phyloP scores from a whole-genome alignment of 2,329 filamentous ascomycete species.

The Chrysoporthe deuterocubensis region DNA sequence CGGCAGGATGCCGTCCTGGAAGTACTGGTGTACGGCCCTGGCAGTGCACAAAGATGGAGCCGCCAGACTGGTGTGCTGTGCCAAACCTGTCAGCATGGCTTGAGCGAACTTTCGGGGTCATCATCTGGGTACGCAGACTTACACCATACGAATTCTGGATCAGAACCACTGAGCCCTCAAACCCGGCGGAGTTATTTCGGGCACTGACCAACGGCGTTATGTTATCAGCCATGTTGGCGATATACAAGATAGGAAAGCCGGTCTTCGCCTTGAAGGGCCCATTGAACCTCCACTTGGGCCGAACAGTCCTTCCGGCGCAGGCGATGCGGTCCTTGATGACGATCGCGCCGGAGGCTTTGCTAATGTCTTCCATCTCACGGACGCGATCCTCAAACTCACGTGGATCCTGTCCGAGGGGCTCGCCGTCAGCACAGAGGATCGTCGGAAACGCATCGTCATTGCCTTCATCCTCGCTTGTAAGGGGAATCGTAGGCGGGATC shows the following conservation, averaged over 20 bases:
- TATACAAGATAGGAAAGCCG: constrained; percentile 48
- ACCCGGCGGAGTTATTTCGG: constrained; percentile 48
- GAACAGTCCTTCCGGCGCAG: constrained; percentile 45
- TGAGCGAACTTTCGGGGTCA: neutral
- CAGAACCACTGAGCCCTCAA: constrained; percentile 50
- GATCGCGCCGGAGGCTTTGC: constrained; percentile 47
- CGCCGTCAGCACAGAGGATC: constrained; percentile 51
- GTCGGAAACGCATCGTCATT: constrained; percentile 49
- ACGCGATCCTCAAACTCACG: constrained; percentile 42
- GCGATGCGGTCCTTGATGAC: constrained; percentile 46
- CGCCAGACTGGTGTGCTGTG: constrained; percentile 54
- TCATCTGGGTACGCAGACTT: constrained; percentile 32
- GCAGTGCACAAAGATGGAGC: constrained; percentile 50
- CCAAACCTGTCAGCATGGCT: neutral
- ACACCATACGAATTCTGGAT: constrained; percentile 57
- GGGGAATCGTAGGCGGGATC: constrained; percentile 39
- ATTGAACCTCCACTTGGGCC: constrained; percentile 46
- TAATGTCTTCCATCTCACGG: constrained; percentile 41
- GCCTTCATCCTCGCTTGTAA: constrained; percentile 37
- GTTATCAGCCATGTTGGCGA: constrained; percentile 49
- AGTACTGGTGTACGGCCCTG: constrained; percentile 46
- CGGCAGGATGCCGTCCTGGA: constrained; percentile 52
- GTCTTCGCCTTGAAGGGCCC: constrained; percentile 40
- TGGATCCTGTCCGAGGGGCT: constrained; percentile 37
- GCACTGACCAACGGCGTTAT: constrained; percentile 50